phyloP scores from a whole-genome alignment of 345 rosid genomes.

The Eucalyptus brandiana region DNA sequence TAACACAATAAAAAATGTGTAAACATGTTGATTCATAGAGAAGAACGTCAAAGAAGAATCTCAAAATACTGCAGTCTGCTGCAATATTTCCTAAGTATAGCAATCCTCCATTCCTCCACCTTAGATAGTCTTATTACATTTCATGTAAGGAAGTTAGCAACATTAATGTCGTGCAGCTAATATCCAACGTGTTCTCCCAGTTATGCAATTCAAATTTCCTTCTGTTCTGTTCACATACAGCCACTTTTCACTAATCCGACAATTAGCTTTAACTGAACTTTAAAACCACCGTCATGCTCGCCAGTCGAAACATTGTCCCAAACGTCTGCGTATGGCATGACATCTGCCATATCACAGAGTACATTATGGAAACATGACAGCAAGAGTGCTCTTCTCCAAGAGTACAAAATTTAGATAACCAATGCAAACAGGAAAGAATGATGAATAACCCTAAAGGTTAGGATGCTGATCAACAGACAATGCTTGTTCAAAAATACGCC shows the following conservation, averaged over 20 bases:
- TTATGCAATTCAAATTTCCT: too few species aligned
- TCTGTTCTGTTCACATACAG: not conserved
- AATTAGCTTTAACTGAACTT: not conserved
- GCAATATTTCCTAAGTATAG: not conserved
- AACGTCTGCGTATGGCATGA: not conserved
- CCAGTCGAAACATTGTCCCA: not conserved
- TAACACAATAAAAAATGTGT: not conserved
- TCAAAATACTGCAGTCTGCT: not conserved
- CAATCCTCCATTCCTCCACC: not conserved
- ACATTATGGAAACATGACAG: not conserved
- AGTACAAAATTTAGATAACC: not conserved
- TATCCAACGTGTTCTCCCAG: too few species aligned
- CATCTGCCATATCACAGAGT: not conserved
- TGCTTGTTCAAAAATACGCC: not conserved
- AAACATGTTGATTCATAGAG: not conserved
- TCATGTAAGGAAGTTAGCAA: not conserved
- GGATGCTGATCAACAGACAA: not conserved
- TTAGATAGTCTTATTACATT: not conserved
- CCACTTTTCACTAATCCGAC: not conserved
- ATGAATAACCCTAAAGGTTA: not conserved
- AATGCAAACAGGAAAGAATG: not conserved
- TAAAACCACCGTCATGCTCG: not conserved
- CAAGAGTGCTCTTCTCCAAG: not conserved
- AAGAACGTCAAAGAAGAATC: not conserved
- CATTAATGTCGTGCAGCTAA: not conserved